Base-by-base conservation (phyloP, 495 filamentous ascomycete genomes). In the Aspergillus kassunensis region DNA sequence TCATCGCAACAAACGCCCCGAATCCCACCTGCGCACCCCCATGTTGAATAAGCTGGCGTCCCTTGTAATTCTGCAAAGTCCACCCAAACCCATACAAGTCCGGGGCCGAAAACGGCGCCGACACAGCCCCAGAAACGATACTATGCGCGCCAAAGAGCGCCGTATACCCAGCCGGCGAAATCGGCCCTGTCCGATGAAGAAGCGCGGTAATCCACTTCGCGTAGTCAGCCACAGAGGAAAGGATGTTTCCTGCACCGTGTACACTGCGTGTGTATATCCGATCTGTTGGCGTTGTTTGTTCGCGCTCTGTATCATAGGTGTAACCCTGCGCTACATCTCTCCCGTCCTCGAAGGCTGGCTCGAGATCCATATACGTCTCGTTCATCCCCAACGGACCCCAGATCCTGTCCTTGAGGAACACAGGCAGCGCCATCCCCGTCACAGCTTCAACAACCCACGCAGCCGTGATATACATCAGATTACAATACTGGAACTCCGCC, bases 361-460 rank as follows among this genome's bases (percentile, higher is more conserved):
- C 4, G 2, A 15, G 2, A 10, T n/a, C n/a, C 3, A 51, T 12
- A 16, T 51, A 51, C 4, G 48, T 42, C 24, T 41, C 36, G 5
- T 23, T n/a, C 79, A 83, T 83, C 0, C 67, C 68, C 39, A 81
- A 49, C 3, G 74, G 77, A 33, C 41, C 52, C 71, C 73, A 83
- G 36, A 83, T 67, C 21, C 58, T 45, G 35, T 70, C 61, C 4
- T 58, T 56, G 52, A 82, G 48, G 21, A 72, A 59, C 6, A 71
- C 61, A 2, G 70, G 71, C 11, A 83, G 59, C 62, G 63, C 61
- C 27, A 51, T 20, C 0, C 70, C 70, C 39, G 55, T 55, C 10
- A 44, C 34, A 24, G 39, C 30, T 5, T 64, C 55, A 10, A 81
- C 50, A 16, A 64, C 57, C 56, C 79, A 67, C 36, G 70, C 54